A percentile compares a stretch with the other conserved stretches of the same genome.
phyloP scores from a whole-genome alignment of 768 basidiomycete genomes.

The Mycena polygramma region DNA sequence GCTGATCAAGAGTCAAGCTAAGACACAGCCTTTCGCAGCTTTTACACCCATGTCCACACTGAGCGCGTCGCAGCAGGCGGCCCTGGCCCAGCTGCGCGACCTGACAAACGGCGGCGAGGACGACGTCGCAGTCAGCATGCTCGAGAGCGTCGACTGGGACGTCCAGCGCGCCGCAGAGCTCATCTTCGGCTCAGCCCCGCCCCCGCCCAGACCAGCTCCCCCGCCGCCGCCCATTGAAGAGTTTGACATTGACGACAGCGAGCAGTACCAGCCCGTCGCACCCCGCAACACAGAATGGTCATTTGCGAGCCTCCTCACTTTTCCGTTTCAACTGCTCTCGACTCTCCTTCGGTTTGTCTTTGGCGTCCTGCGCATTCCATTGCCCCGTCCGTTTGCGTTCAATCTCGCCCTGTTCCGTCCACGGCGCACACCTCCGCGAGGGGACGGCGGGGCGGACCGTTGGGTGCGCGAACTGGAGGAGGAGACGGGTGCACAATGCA shows the following conservation, averaged over 20 bases:
- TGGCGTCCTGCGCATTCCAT: conserved; percentile 73
- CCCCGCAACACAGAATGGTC: conserved; percentile 45
- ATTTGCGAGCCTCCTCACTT: conserved; percentile 58
- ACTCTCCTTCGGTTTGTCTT: conserved; percentile 76
- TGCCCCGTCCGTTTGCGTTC: conserved; percentile 70
- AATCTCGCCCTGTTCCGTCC: conserved; percentile 58
- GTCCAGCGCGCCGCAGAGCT: conserved; percentile 75
- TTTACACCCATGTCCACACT: conserved; percentile 18
- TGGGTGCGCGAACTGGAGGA: conserved; percentile 89
- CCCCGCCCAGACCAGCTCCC: no score
- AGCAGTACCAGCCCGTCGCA: conserved; percentile 40
- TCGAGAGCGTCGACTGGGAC: conserved; percentile 78
- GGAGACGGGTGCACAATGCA: conserved; percentile 81
- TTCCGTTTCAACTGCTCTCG: conserved; percentile 72
- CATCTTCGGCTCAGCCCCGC: conserved; percentile 59
- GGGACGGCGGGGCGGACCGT: conserved; percentile 73
- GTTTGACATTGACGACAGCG: conserved; percentile 33
- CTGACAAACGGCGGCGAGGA: conserved; percentile 72
- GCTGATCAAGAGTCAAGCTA: neutral
- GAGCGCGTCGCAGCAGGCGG: conserved; percentile 31
- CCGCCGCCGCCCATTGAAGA: conserved; percentile 14
- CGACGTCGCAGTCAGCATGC: conserved; percentile 70
- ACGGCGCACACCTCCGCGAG: conserved; percentile 51
- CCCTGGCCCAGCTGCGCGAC: conserved; percentile 50
- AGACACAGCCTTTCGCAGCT: neutral